A percentile compares a stretch with the other conserved stretches of the same genome.
phyloP scores from a whole-genome alignment of 176 grass and related monocot genomes.

The Bonia amplexicaulis region DNA sequence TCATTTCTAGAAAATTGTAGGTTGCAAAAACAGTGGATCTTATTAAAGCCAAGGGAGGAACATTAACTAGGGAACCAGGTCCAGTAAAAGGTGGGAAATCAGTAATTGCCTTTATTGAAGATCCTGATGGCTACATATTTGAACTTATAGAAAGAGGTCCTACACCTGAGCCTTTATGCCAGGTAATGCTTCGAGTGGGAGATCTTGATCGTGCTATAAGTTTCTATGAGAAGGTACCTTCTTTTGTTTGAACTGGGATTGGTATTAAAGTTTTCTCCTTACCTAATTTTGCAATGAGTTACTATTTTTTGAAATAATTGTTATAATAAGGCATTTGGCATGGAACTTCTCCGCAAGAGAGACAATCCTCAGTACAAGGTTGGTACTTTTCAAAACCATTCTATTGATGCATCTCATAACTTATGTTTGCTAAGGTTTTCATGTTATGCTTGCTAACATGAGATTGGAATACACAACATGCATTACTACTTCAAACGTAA shows the following conservation, averaged over 20 bases:
- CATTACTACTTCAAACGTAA: constrained; percentile 2
- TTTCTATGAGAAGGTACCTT: constrained; percentile 89
- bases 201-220: constrained; percentile 80
- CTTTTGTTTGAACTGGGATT: background rate
- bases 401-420: background rate
- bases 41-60: constrained; percentile 93
- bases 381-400: constrained; percentile 14
- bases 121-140: constrained; percentile 96
- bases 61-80: constrained; percentile 81
- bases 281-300: constrained; percentile 3
- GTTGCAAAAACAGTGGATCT: constrained; percentile 90
- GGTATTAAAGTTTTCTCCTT: background rate
- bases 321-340: constrained; percentile 84
- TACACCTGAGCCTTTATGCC: constrained; percentile 88
- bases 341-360: constrained; percentile 89
- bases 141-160: constrained; percentile 87
- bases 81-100: constrained; percentile 77
- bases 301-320: constrained; percentile 16
- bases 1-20: constrained; percentile 33
- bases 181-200: constrained; percentile 96
- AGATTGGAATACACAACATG: background rate
- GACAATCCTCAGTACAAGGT: constrained; percentile 96
- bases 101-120: constrained; percentile 88
- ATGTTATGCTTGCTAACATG: constrained; percentile 1
- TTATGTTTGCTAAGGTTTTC: constrained; percentile 11